Base-by-base conservation (phyloP, 139 green algal species). In the Yamagishiella unicocca region DNA sequence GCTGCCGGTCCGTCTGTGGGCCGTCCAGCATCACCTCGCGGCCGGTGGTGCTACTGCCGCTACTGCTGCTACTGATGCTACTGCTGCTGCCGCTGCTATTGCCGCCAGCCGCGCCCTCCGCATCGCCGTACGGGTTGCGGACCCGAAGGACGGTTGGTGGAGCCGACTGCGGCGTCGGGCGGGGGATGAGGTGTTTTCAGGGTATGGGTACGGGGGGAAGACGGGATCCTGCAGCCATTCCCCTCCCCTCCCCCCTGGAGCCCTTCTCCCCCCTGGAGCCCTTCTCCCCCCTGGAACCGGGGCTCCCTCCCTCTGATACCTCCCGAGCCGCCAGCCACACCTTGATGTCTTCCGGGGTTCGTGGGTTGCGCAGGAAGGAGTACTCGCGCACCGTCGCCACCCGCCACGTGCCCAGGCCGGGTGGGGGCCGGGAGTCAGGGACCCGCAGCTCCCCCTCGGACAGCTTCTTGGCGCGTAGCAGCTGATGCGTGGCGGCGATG, bases 311-410 rank as follows among this genome's bases (percentile, higher is more conserved):
- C n/a, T n/a, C n/a, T n/a, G n/a, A n/a, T n/a, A n/a, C n/a, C n/a
- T n/a, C n/a, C n/a, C n/a, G n/a, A n/a, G n/a, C n/a, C n/a, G n/a
- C n/a, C n/a, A n/a, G n/a, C n/a, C n/a, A n/a, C 50, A 61, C 50
- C 50, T 17, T 61, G 14, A 61, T 12, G 14, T 61, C 50, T 12
- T 12, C 14, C 50, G 50, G 14, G 14, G 70, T 78, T 27, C 70
- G 38, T 1, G 70, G 70, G 70, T 78, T 78, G 70, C 2, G 10
- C 12, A 78, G 70, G 38, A 78, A 78, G 10, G 70, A 35, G 17
- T 5, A 2, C 70, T 78, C 70, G 38, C 70, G 70, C 42, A 78
- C 70, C 17, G 54, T 40, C 38, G 70, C 70, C 70, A 58, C 70
- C 14, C 70, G 70, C 17, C 14, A 54, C 21, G 21, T 17, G 1